Evolutionary conservation across 2,329 filamentous ascomycete genomes (phyloP), one percentile per base, ranked within the genome.

Genomic region (Ophiostoma montium): DNA sequence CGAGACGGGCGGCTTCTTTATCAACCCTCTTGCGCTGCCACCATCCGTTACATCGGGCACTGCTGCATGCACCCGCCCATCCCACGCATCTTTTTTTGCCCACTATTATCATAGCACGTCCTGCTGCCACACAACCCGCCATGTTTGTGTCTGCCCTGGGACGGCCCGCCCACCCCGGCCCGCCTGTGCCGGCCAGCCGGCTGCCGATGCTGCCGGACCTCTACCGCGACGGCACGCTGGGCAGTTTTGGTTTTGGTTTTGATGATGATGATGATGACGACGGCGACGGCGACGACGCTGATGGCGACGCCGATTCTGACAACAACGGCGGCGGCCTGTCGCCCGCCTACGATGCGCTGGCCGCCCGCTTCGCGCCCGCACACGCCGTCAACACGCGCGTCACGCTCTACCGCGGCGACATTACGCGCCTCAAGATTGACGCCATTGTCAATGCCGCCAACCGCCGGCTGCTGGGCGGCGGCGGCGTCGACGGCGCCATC

Each of bases 401-500:
- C 58, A 77, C 76, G 42, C 67, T 90, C 35, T 72, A 87, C 55
- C 75, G 77, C 50, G 77, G 78, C 57, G 87, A 95, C 63, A 94
- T 96, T 63, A 95, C 89, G 13, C 79, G 71, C 13, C 76, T 96
- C 4, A 63, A 72, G 31, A 74, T 88, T 42, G 86, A 88, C 60
- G 83, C 84, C 55, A 92, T 95, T 57, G 89, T 96, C 63, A 96
- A 96, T 63, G 90, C 92, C 1, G 90, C 92, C 41, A 96, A 96
- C 63, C 67, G 65, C 10, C 74, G 73, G 2, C 76, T 96, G 1
- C 72, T 84, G 0, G 88, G 89, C 49, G 92, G 92, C 48, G 87
- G 88, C n/a, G 92, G 92, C 33, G 88, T 96, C 15, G 84, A 89
- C 60, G 84, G 83, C 36, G 84, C 88, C 27, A 95, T 96, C 57